Conservation (phyloP, 2,329 filamentous ascomycete genomes). For the Ascochyta fabae region DNA sequence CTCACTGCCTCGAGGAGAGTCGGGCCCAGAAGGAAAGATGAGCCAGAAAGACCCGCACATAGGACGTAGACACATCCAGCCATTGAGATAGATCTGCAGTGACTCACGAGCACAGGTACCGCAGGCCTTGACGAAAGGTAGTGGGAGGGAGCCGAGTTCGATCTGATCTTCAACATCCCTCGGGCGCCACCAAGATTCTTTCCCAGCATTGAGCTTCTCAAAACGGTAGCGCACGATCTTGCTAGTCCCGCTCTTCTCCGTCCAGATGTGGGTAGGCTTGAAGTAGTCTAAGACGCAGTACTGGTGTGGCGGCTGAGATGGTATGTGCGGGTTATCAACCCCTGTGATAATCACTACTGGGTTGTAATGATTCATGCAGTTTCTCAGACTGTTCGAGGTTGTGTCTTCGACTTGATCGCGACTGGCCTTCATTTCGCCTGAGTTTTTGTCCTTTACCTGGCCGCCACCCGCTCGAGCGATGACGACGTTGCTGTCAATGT, state of each 20-base stretch:
- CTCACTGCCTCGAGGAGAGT: slow-evolving; percentile 12
- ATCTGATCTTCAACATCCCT: slow-evolving; percentile 38
- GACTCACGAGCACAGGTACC: slow-evolving; percentile 39
- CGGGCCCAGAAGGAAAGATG: slow-evolving; percentile 27
- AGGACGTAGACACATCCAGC: slow-evolving; percentile 66
- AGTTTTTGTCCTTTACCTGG: slow-evolving; percentile 53
- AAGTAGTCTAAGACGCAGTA: slow-evolving; percentile 75
- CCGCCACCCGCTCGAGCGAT: slow-evolving; percentile 69
- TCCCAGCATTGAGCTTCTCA: slow-evolving; percentile 64
- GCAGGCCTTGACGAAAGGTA: slow-evolving; percentile 48
- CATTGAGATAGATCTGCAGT: slow-evolving; percentile 51
- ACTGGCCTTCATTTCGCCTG: slow-evolving; percentile 54
- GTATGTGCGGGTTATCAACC: slow-evolving; percentile 56
- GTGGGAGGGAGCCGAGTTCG: slow-evolving; percentile 37
- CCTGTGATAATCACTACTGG: slow-evolving; percentile 63
- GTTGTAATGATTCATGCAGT: slow-evolving; percentile 55
- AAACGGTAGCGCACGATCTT: slow-evolving; percentile 67
- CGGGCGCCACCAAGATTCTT: slow-evolving; percentile 66
- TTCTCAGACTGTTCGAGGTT: slow-evolving; percentile 52
- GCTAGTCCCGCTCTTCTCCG: slow-evolving; percentile 59
- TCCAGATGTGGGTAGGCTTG: slow-evolving; percentile 72
- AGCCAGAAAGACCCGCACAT: slow-evolving; percentile 64
- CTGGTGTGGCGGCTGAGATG: slow-evolving; percentile 60
- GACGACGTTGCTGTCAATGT: slow-evolving; percentile 66
- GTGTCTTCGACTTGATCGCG: slow-evolving; percentile 55